Evolutionary conservation across 2,329 filamentous ascomycete genomes (phyloP).

Genomic region (Scedosporium boydii): DNA sequence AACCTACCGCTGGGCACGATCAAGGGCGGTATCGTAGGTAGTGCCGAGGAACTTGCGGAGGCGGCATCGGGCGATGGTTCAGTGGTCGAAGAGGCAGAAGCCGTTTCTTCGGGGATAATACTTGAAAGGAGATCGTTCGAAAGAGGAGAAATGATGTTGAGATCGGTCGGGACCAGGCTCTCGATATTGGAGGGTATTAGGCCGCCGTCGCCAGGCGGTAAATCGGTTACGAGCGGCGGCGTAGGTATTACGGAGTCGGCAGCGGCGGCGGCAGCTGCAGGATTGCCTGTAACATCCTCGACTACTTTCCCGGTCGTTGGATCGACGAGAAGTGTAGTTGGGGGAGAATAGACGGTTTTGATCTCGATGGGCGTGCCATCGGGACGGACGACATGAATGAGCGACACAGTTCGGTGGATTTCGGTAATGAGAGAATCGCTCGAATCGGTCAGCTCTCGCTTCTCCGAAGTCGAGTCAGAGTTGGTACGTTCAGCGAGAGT

Average conservation of each 20-base stretch:
- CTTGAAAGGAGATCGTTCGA: not conserved
- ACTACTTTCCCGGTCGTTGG: not conserved
- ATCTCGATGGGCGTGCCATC: slow-evolving; percentile 33
- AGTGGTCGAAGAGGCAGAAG: not conserved
- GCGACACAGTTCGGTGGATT: slow-evolving; percentile 45
- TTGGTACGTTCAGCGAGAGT: not conserved
- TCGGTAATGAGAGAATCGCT: slow-evolving; percentile 25
- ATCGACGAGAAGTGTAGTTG: slow-evolving; percentile 1
- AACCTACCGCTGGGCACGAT: not conserved
- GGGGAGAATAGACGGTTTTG: slow-evolving; percentile 22
- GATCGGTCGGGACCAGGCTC: not conserved
- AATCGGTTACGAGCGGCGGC: not conserved
- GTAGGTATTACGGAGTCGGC: not conserved
- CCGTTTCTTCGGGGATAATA: not conserved
- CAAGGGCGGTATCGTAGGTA: not conserved
- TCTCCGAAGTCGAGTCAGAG: not conserved
- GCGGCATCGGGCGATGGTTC: not conserved
- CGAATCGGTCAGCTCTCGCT: slow-evolving; percentile 1
- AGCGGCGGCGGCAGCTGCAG: not conserved
- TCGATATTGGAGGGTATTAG: not conserved
- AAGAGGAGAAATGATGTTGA: not conserved
- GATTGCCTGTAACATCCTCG: not conserved
- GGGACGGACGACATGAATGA: slow-evolving; percentile 42
- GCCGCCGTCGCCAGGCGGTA: not conserved
- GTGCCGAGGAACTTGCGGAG: not conserved